phyloP scores from a whole-genome alignment of 2,329 filamentous ascomycete species.

The Cladophialophora chaetospira region DNA sequence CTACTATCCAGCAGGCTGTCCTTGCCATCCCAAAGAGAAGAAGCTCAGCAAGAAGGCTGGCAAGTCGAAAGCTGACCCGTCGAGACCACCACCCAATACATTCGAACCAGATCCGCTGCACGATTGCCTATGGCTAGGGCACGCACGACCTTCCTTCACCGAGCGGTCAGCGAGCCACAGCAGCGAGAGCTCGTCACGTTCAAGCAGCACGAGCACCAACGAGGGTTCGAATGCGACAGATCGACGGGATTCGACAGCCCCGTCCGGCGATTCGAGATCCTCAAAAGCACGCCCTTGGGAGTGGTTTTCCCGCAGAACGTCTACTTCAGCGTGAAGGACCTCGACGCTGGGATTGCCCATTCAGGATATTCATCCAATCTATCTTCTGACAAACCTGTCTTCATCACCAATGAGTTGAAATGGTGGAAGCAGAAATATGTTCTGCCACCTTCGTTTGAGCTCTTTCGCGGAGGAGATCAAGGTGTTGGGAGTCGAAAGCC shows the following conservation, averaged over 20 bases:
- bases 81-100: background rate
- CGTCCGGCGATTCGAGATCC: conserved; percentile 28
- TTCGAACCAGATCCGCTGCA: conserved; percentile 16
- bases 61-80: conserved; percentile 20
- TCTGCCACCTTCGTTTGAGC: conserved; percentile 20
- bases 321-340: conserved; percentile 18
- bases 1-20: conserved; percentile 30
- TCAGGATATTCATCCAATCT: background rate
- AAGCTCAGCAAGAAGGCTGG: conserved; percentile 18
- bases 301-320: conserved; percentile 31
- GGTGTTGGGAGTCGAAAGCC: background rate
- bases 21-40: conserved; percentile 28
- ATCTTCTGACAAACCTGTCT: conserved; percentile 4
- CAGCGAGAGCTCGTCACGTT: conserved; percentile 22
- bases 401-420: conserved; percentile 22
- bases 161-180: conserved; percentile 25
- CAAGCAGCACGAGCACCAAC: conserved; percentile 6
- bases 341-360: conserved; percentile 9
- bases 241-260: conserved; percentile 4
- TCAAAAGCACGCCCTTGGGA: conserved; percentile 30
- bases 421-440: conserved; percentile 25
- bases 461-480: conserved; percentile 6
- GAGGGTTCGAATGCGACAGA: conserved; percentile 2
- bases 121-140: conserved; percentile 23
- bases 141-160: conserved; percentile 24